A percentile compares a stretch with the other conserved stretches of the same genome.
Conservation (phyloP, 2,329 filamentous ascomycete species). For the Venturia oleaginea region DNA sequence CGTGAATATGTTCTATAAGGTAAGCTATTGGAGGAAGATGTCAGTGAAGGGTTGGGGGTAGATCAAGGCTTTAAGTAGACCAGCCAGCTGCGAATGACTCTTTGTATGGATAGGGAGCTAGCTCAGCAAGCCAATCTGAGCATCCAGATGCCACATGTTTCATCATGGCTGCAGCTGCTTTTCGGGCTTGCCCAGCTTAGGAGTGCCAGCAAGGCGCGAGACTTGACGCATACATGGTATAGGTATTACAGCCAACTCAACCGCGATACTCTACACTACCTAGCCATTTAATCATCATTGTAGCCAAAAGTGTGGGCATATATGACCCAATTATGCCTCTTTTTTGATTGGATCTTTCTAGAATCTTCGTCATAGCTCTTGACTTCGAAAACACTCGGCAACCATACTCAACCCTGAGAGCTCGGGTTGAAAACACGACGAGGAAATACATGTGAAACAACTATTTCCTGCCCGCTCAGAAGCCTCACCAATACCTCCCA, state of each 20-base stretch:
- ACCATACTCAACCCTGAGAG: neutral
- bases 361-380: slow-evolving; percentile 1
- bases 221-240: too few species aligned
- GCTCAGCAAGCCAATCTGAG: neutral
- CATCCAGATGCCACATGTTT: neutral
- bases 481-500: neutral
- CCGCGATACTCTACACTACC: too few species aligned
- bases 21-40: neutral
- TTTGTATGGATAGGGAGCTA: too few species aligned
- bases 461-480: too few species aligned
- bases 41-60: neutral
- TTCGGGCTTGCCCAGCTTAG: too few species aligned
- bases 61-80: neutral
- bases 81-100: too few species aligned
- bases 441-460: neutral
- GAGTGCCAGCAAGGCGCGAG: too few species aligned
- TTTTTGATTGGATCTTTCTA: slow-evolving; percentile 3
- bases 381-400: neutral
- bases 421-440: neutral
- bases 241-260: too few species aligned
- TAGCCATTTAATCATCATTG: too few species aligned
- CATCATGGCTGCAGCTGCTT: neutral
- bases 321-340: neutral
- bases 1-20: neutral
- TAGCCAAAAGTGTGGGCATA: neutral